Evolutionary conservation across 805 yeast genomes (phyloP).

Genomic region (Barnettozyma siamensis): DNA sequence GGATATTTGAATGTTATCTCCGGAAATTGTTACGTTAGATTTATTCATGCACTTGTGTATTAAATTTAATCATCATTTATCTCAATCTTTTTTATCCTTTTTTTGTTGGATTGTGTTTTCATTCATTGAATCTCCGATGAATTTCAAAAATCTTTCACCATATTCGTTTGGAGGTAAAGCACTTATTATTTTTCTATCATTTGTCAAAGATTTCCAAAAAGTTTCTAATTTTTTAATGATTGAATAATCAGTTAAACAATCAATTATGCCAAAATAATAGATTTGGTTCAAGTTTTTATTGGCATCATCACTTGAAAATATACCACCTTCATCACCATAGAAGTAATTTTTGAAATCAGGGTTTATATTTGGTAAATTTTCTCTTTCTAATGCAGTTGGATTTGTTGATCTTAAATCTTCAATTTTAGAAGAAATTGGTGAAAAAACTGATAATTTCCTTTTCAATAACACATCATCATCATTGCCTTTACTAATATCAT

Average conservation of each 20-base stretch:
- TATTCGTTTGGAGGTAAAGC: constrained; percentile 90
- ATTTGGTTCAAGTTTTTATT: constrained; percentile 59
- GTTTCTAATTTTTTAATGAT: constrained; percentile 77
- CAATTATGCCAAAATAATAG: constrained; percentile 91
- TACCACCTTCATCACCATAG: constrained; percentile 81
- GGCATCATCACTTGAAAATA: constrained; percentile 55
- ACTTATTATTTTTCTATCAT: constrained; percentile 65
- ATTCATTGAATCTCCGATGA: constrained; percentile 44
- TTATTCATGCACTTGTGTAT: too few relatives aligned
- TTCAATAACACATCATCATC: constrained; percentile 26
- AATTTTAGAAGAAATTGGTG: constrained; percentile 23
- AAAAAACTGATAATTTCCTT: constrained; percentile 34
- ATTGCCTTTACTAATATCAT: constrained; percentile 61
- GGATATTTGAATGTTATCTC: too few relatives aligned
- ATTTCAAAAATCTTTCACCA: constrained; percentile 77
- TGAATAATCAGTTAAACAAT: constrained; percentile 81
- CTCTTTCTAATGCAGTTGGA: constrained; percentile 39
- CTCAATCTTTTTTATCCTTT: constrained; percentile 6
- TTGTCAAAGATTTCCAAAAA: constrained; percentile 69
- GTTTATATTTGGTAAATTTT: constrained; percentile 36
- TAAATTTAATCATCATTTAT: too few relatives aligned
- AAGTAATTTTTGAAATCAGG: constrained; percentile 49
- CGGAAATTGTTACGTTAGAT: too few relatives aligned
- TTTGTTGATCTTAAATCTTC: constrained; percentile 37
- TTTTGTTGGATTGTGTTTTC: constrained; percentile 15